phyloP scores from a whole-genome alignment of 1,139 yeast species.

The Lodderomyces theae region DNA sequence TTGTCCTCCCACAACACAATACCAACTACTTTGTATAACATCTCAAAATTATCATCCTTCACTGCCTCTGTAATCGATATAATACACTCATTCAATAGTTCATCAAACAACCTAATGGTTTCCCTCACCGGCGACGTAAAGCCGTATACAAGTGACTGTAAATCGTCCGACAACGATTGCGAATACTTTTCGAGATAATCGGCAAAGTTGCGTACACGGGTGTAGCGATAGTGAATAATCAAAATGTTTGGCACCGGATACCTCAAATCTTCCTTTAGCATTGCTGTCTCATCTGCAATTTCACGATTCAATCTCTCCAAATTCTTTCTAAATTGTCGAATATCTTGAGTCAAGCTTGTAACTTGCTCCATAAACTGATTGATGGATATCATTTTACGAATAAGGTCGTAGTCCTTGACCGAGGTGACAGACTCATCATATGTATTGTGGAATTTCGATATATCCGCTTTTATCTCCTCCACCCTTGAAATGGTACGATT shows the following conservation, averaged over 20 bases:
- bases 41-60: constrained; percentile 61
- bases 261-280: constrained; percentile 47
- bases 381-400: constrained; percentile 60
- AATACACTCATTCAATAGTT: constrained; percentile 58
- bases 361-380: constrained; percentile 75
- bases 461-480: constrained; percentile 49
- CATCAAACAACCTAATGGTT: constrained; percentile 61
- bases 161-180: constrained; percentile 60
- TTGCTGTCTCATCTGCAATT: constrained; percentile 54
- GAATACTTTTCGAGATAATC: constrained; percentile 67
- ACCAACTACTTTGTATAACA: constrained; percentile 70
- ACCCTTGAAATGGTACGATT: constrained; percentile 40
- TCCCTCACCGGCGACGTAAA: constrained; percentile 53
- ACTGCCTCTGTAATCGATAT: constrained; percentile 66
- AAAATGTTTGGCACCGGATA: constrained; percentile 61
- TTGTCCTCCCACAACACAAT: constrained; percentile 77
- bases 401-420: constrained; percentile 55
- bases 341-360: constrained; percentile 60
- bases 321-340: constrained; percentile 53
- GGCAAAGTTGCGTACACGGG: constrained; percentile 70
- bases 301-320: constrained; percentile 49
- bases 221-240: constrained; percentile 65
- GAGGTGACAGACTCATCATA: constrained; percentile 52
- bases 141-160: constrained; percentile 61
- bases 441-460: constrained; percentile 57